Evolutionary conservation across 768 basidiomycete species (phyloP), one percentile per base, ranked within the genome.

Genomic region (Suillus hirtellus): DNA sequence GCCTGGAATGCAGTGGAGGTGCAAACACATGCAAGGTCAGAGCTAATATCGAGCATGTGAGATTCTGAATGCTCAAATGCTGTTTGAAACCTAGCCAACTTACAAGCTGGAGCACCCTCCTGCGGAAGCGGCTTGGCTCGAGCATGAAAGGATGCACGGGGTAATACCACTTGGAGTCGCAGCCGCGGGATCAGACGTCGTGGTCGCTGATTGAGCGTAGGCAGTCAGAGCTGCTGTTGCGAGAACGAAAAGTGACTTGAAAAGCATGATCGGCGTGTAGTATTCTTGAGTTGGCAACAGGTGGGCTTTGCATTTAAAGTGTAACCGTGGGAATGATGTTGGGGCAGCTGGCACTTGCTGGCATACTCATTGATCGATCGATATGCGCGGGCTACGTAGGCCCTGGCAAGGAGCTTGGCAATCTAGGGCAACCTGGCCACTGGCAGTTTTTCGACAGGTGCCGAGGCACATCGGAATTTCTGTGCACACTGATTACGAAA

Each of bases 1-100:
- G 1, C 0, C 62, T 82, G 80, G 79, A 80, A 84, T 2, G 63
- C 50, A 1, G 59, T 11, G 58, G 73, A 79, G 3, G 74, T 67
- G 71, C 82, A 84, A 24, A 80, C 65, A 59, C 82, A 84, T 0
- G 62, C 0, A n/a, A 79, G 0, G 68, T 83, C 68, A 14, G 78
- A 69, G 68, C 83, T 83, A 50, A n/a, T 37, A 54, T 12, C 11
- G 21, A 9, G 9, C 12, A 54, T 60, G 9, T 66, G 40, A 14
- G 56, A 34, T 54, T 40, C 12, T 2, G 24, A 27, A 15, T 52
- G 52, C 21, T 2, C 3, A 19, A 53, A 5, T n/a, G 2, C 11
- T 53, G 10, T 35, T n/a, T n/a, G 34, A 19, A 17, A 24, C 11
- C 6, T 0, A 34, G 24, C 12, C 24, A 54, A 61, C 72, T 6